Conservation (phyloP, 2,329 filamentous ascomycete genomes). For the Aspergillus arachidicola region DNA sequence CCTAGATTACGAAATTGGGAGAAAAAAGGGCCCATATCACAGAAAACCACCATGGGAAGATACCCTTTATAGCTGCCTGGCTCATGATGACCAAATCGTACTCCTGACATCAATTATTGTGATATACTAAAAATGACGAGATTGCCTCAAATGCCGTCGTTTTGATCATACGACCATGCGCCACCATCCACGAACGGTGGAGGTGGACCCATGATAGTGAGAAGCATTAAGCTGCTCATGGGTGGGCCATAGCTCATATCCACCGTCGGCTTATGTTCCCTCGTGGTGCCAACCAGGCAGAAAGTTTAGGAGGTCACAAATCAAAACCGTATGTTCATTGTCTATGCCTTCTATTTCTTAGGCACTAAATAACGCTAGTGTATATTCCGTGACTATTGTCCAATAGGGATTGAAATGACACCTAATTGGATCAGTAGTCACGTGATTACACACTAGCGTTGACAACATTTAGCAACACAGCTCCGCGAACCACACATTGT, state of each 20-base stretch:
- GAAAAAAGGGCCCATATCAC: background rate
- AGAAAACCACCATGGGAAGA: background rate
- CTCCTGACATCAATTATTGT: no score
- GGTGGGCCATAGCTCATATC: background rate
- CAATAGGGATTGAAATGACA: no score
- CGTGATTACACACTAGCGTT: no score
- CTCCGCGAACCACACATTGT: no score
- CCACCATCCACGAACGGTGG: background rate
- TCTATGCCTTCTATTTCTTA: no score
- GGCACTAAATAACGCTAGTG: no score
- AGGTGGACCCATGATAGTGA: background rate
- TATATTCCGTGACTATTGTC: no score
- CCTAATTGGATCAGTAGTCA: no score
- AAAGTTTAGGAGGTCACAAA: no score
- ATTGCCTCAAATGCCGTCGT: background rate
- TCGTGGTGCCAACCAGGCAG: background rate
- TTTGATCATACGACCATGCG: background rate
- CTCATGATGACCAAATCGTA: background rate
- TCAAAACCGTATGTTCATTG: no score
- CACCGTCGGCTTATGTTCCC: background rate
- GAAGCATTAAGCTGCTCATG: background rate
- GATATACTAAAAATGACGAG: background rate
- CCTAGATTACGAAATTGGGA: background rate
- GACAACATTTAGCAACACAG: no score
- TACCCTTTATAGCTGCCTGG: background rate